Percentiles rank a stretch among this genome's conserved stretches.
phyloP scores from a whole-genome alignment of 129 eudicot genomes.

The Apium graveolens region DNA sequence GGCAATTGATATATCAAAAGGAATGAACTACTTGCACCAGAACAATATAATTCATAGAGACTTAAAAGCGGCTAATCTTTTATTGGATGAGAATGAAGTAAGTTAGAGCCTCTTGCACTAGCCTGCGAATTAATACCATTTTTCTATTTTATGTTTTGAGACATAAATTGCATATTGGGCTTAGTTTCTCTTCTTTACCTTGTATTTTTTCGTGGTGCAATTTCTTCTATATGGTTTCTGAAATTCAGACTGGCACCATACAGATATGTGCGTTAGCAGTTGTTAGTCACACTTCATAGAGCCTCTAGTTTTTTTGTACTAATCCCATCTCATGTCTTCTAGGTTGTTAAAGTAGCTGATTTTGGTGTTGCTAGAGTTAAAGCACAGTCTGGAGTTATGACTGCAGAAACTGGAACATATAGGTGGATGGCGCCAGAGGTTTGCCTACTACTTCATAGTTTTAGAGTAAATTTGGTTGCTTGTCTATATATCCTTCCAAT shows the following conservation, averaged over 20 bases:
- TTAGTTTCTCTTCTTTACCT: background rate
- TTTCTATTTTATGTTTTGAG: background rate
- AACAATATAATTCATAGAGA: constrained; percentile 94
- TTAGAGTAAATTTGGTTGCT: background rate
- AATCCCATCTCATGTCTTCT: constrained; percentile 1
- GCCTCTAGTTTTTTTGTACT: background rate
- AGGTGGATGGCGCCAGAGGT: constrained; percentile 99
- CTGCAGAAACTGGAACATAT: constrained; percentile 99
- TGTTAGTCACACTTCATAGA: background rate
- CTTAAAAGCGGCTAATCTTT: constrained; percentile 94
- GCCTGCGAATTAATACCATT: background rate
- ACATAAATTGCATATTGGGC: background rate
- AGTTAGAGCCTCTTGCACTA: constrained; percentile 17
- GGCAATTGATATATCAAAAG: constrained; percentile 86
- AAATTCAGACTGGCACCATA: background rate
- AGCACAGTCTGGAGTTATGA: constrained; percentile 95
- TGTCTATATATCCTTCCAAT: background rate
- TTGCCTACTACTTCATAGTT: too few species aligned
- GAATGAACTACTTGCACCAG: constrained; percentile 97
- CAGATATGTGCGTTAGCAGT: background rate
- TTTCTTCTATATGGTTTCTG: background rate
- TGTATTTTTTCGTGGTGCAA: background rate
- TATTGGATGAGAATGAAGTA: constrained; percentile 97
- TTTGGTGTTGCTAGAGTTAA: constrained; percentile 99
- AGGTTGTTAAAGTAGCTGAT: constrained; percentile 99